These are phyloP conservation scores for Xylaria flabelliformis DNA, from an alignment of 495 filamentous ascomycete genomes.

Conservation along the genomic window DNA sequence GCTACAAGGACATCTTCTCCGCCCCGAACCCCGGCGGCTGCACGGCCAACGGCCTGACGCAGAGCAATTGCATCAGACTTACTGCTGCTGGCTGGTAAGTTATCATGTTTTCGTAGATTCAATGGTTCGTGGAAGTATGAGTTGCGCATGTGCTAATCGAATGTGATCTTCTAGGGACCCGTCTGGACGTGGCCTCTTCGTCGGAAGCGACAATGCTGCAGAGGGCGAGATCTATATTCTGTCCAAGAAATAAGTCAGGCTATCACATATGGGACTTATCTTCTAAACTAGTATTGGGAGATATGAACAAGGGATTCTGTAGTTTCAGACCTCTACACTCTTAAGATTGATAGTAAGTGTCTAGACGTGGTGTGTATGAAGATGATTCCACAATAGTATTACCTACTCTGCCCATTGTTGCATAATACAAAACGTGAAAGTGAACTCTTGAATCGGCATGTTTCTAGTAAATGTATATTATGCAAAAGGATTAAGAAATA, in stretches of 20 bases:
- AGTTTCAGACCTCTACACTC: neutral
- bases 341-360: slow-evolving; percentile 7
- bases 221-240: slow-evolving; percentile 50
- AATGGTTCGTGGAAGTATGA: neutral
- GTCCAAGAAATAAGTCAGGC: slow-evolving; percentile 24
- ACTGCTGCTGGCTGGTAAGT: slow-evolving; percentile 41
- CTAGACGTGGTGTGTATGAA: neutral
- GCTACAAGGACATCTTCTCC: slow-evolving; percentile 47
- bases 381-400: neutral
- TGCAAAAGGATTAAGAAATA: neutral
- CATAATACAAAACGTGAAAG: neutral
- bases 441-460: neutral
- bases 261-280: neutral
- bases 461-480: neutral
- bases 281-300: neutral
- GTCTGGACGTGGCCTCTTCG: slow-evolving; percentile 46
- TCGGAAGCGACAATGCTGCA: slow-evolving; percentile 49
- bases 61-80: slow-evolving; percentile 47
- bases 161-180: slow-evolving; percentile 35
- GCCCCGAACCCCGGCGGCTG: slow-evolving; percentile 43
- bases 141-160: neutral
- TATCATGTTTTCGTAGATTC: neutral
- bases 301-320: neutral
- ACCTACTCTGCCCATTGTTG: neutral
- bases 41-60: slow-evolving; percentile 47